Conservation (phyloP, 208 protist species). For the Kentomonas sorsogonicus region DNA sequence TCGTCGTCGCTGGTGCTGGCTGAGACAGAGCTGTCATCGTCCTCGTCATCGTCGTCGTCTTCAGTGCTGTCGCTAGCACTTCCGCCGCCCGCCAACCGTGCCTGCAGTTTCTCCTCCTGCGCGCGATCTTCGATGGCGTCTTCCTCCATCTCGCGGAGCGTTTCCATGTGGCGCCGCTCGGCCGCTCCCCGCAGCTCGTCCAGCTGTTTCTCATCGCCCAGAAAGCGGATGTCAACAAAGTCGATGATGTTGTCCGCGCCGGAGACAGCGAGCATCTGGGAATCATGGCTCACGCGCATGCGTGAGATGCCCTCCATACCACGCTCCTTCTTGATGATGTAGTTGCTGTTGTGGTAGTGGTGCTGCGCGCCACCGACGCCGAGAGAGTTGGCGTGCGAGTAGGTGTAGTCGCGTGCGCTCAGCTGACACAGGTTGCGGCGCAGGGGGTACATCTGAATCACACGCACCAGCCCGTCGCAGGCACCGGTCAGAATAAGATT, state of each 20-base stretch:
- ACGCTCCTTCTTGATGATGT: constrained; percentile 36
- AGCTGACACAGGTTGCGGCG: constrained; percentile 82
- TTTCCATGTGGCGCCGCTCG: constrained; percentile 73
- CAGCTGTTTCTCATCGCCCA: constrained; percentile 68
- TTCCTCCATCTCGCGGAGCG: constrained; percentile 57
- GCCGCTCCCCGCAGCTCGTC: constrained; percentile 64
- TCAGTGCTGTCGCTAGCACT: no score
- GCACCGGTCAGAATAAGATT: constrained; percentile 86
- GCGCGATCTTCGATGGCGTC: constrained; percentile 19
- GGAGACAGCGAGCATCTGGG: constrained; percentile 66
- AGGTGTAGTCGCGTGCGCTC: constrained; percentile 79
- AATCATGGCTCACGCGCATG: constrained; percentile 75
- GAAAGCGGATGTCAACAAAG: constrained; percentile 86
- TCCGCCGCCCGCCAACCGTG: constrained; percentile 11
- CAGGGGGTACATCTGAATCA: constrained; percentile 87
- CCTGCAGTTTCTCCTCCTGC: constrained; percentile 22
- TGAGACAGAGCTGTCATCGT: background rate
- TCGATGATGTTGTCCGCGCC: constrained; percentile 80
- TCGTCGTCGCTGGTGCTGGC: background rate
- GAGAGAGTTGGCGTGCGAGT: constrained; percentile 58
- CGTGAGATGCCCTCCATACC: constrained; percentile 67
- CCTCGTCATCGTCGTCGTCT: background rate
- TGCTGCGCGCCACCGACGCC: constrained; percentile 20
- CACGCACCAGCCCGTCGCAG: constrained; percentile 80
- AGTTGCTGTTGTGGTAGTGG: constrained; percentile 25